Percentiles rank a stretch among this genome's conserved stretches.
Evolutionary conservation across 73 alveolate species (phyloP).

Genomic region (Paramecium caudatum): DNA sequence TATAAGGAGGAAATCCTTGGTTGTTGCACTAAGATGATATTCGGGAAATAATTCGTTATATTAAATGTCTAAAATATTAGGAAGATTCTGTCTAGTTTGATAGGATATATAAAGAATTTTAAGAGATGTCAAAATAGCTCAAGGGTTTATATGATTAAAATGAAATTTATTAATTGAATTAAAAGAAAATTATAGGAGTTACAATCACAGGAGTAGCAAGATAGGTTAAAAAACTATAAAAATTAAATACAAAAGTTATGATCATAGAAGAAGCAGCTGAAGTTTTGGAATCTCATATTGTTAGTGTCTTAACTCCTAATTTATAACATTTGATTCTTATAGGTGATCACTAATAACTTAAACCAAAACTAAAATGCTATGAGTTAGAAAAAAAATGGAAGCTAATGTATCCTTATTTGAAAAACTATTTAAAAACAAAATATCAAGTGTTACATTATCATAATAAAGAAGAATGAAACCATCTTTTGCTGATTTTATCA

Average conservation of each 20-base stretch:
- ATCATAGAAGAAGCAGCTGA: constrained; percentile 97
- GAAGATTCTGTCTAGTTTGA: neutral
- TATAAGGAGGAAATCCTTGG: neutral
- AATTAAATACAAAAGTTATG: constrained; percentile 83
- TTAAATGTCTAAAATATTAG: constrained; percentile 4
- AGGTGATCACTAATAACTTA: constrained; percentile 94
- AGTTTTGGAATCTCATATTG: constrained; percentile 89
- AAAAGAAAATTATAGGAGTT: constrained; percentile 86
- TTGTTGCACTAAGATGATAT: neutral
- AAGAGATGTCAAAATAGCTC: neutral
- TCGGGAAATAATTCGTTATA: neutral
- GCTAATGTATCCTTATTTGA: constrained; percentile 90
- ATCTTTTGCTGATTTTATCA: constrained; percentile 85
- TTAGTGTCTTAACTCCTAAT: constrained; percentile 79
- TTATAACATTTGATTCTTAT: constrained; percentile 86
- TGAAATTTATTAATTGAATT: neutral
- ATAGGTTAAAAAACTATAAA: constrained; percentile 82
- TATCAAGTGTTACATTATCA: constrained; percentile 78
- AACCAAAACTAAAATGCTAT: constrained; percentile 82
- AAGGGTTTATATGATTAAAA: neutral
- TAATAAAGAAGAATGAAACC: constrained; percentile 93
- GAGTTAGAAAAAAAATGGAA: constrained; percentile 81
- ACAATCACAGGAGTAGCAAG: constrained; percentile 94
- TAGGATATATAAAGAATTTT: neutral
- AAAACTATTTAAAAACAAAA: constrained; percentile 83